phyloP scores from a whole-genome alignment of 1,284 basidiomycete species.

The Papiliotrema nemorosa region DNA sequence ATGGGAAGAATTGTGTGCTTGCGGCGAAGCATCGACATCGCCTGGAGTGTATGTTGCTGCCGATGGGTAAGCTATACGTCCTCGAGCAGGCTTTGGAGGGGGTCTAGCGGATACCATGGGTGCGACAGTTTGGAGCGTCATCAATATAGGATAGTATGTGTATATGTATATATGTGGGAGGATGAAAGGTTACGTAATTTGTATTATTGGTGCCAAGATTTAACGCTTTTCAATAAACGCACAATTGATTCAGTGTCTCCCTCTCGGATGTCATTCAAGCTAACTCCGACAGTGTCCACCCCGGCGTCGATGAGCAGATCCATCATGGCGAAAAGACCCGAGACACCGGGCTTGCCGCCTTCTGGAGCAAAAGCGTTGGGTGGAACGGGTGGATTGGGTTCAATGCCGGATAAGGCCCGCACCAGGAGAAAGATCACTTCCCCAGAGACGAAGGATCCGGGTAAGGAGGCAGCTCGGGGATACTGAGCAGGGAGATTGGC shows the following conservation, averaged over 20 bases:
- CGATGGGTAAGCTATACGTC: slow-evolving; percentile 39
- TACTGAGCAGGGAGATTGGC: slow-evolving; percentile 62
- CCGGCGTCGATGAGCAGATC: slow-evolving; percentile 85
- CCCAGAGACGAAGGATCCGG: slow-evolving; percentile 50
- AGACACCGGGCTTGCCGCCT: slow-evolving; percentile 54
- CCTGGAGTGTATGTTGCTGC: slow-evolving; percentile 38
- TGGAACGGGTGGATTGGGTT: slow-evolving; percentile 38
- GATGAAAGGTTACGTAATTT: not conserved
- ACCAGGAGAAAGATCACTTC: slow-evolving; percentile 50
- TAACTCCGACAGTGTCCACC: slow-evolving; percentile 78
- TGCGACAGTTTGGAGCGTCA: not conserved
- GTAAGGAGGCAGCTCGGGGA: slow-evolving; percentile 59
- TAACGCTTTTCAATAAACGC: slow-evolving; percentile 67
- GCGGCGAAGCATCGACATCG: slow-evolving; percentile 28
- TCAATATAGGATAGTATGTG: not conserved
- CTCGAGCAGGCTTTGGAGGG: slow-evolving; percentile 32
- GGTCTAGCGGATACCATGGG: slow-evolving; percentile 42
- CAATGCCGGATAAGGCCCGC: slow-evolving; percentile 42
- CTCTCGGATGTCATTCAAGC: slow-evolving; percentile 81
- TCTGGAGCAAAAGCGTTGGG: slow-evolving; percentile 39
- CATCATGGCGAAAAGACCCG: slow-evolving; percentile 81
- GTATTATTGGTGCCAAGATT: slow-evolving; percentile 15
- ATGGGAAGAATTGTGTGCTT: slow-evolving; percentile 22
- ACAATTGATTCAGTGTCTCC: slow-evolving; percentile 74
- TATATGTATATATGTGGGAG: not conserved